These are phyloP conservation scores for Aplosporella prunicola DNA, from an alignment of 2,329 filamentous ascomycete genomes.

Conservation along the genomic window DNA sequence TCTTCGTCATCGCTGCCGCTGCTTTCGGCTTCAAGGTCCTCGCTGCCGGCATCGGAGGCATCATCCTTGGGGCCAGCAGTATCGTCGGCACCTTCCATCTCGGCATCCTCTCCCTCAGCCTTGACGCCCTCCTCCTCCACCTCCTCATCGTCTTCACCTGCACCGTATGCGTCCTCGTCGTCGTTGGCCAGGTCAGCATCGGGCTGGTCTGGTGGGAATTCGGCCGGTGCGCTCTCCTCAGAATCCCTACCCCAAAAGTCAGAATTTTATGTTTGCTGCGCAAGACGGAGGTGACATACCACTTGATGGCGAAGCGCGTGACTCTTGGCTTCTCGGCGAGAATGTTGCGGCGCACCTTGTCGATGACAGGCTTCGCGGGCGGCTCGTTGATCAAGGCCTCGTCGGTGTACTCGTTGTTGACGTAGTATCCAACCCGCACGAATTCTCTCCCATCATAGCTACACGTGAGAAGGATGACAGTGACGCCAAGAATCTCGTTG, in stretches of 20 bases:
- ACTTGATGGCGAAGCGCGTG: conserved; percentile 97
- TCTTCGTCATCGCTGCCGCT: conserved; percentile 63
- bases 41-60: conserved; percentile 63
- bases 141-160: conserved; percentile 69
- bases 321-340: conserved; percentile 95
- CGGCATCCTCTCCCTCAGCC: conserved; percentile 53
- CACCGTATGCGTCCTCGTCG: conserved; percentile 77
- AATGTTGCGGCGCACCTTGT: conserved; percentile 85
- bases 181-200: conserved; percentile 83
- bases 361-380: conserved; percentile 82
- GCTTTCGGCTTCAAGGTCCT: conserved; percentile 70
- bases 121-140: conserved; percentile 44
- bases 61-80: conserved; percentile 47
- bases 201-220: conserved; percentile 95
- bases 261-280: neutral
- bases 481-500: conserved; percentile 92
- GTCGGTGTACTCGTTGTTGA: conserved; percentile 97
- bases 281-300: conserved; percentile 49
- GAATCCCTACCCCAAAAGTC: conserved; percentile 70
- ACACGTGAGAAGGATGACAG: conserved; percentile 91
- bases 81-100: conserved; percentile 64
- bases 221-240: conserved; percentile 90
- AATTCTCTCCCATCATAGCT: conserved; percentile 96
- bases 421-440: conserved; percentile 96
- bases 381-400: conserved; percentile 84